These are phyloP conservation scores for Eutypa lata DNA, from an alignment of 2,329 filamentous ascomycete genomes.

Conservation along the genomic window DNA sequence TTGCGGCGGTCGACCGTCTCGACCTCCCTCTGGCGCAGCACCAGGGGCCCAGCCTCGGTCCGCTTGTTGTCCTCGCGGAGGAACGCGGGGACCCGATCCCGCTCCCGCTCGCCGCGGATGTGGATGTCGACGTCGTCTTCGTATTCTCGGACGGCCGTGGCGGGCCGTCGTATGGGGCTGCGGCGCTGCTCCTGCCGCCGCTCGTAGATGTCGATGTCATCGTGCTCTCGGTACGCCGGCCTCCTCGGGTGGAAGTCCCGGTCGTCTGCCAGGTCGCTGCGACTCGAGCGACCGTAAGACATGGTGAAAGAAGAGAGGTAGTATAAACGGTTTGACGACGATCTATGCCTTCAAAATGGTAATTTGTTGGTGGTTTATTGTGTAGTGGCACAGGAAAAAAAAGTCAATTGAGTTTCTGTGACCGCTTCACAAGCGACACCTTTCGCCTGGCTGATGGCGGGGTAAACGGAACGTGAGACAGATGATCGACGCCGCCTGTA, in stretches of 20 bases:
- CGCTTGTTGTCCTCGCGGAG: constrained; percentile 48
- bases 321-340: no score
- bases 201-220: constrained; percentile 23
- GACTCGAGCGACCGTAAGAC: constrained; percentile 8
- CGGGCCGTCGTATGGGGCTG: constrained; percentile 16
- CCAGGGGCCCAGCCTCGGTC: constrained; percentile 47
- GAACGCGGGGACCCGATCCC: constrained; percentile 43
- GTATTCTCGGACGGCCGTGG: constrained; percentile 33
- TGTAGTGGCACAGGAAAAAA: background rate
- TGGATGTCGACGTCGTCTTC: constrained; percentile 37
- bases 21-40: constrained; percentile 53
- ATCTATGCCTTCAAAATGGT: background rate
- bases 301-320: background rate
- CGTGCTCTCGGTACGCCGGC: constrained; percentile 19
- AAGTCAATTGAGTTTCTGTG: background rate
- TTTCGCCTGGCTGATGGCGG: background rate
- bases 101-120: constrained; percentile 41
- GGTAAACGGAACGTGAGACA: background rate
- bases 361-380: background rate
- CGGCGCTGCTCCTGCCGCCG: constrained; percentile 13
- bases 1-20: constrained; percentile 50
- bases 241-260: constrained; percentile 37
- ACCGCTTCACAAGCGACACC: background rate
- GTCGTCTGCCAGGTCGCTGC: constrained; percentile 43
- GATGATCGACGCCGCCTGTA: background rate